Base-by-base conservation (phyloP, 1,284 basidiomycete genomes). In the Irpex sp. region DNA sequence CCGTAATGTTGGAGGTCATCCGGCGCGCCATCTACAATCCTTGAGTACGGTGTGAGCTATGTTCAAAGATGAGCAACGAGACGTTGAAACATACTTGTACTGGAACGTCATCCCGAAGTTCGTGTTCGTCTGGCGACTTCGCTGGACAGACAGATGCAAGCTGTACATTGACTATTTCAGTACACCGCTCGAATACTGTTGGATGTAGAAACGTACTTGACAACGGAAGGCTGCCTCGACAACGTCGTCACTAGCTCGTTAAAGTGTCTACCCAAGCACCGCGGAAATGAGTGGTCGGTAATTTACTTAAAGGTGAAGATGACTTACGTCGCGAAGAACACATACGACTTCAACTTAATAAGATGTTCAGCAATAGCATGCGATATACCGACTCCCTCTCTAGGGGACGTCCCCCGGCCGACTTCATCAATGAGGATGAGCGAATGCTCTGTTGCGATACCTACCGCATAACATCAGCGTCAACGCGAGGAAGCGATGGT, bases 301-400 rank as follows among this genome's bases (percentile, higher is more conserved):
- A 19, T 44, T 13, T 51, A 38, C 13, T 47, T 13, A 26, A 57
- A n/a, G 13, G 13, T 0, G 13, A 56, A 19, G 4, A 31, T 31
- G 31, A 75, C 83, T 67, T 72, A 96, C 82, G 96, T 98, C 5
- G 93, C 90, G 71, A 98, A 98, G 76, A 97, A 92, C 1, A 92
- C 90, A 67, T 91, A 92, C 8, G 88, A 81, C 92, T 91, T 91
- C 49, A 82, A 76, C 54, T 79, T 78, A 67, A 97, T 89, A 62
- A 98, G 81, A 51, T 85, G 86, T 74, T 98, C 96, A 0, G 94
- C 93, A 63, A 98, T 92, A 0, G 97, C 96, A 75, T 97, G 92
- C 0, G 93, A 89, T 57, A 98, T 89, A 0, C 94, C 97, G 11
- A 94, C 77, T 0, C 97, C 96, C 72, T 97, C 95, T 54, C 82